Conservation (phyloP, 345 rosid species). For the Corchorus olitorius region DNA sequence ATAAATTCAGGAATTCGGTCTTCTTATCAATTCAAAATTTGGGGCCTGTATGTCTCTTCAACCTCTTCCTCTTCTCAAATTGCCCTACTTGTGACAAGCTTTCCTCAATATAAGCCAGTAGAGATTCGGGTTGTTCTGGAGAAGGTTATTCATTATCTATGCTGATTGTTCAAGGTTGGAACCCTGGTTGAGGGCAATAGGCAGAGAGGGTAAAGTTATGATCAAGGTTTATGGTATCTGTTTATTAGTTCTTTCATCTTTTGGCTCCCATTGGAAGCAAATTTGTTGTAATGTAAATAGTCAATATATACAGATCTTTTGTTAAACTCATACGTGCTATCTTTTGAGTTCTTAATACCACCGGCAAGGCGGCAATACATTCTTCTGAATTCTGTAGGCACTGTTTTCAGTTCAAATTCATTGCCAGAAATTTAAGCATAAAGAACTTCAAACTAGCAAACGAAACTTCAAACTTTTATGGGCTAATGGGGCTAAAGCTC, state of each 20-base stretch:
- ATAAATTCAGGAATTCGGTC: no score
- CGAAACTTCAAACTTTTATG: no score
- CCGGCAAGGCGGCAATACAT: no score
- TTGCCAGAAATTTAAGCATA: not conserved
- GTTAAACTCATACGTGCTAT: not conserved
- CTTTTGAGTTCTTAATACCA: not conserved
- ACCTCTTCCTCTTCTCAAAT: not conserved
- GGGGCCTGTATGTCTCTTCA: not conserved
- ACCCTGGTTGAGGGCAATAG: slow-evolving; percentile 5
- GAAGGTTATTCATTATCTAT: not conserved
- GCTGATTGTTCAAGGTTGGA: not conserved
- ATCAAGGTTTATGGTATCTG: not conserved
- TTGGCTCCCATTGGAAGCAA: not conserved
- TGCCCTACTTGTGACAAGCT: not conserved
- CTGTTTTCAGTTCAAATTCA: no score
- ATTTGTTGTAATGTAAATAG: not conserved
- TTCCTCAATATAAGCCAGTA: not conserved
- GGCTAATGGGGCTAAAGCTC: no score
- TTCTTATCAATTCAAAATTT: not conserved
- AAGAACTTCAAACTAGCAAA: not conserved
- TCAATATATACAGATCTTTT: not conserved
- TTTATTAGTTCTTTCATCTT: no score
- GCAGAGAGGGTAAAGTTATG: not conserved
- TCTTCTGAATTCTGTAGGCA: not conserved
- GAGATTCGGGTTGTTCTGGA: not conserved